phyloP scores from a whole-genome alignment of 768 basidiomycete species.

The Lentinula sp. region DNA sequence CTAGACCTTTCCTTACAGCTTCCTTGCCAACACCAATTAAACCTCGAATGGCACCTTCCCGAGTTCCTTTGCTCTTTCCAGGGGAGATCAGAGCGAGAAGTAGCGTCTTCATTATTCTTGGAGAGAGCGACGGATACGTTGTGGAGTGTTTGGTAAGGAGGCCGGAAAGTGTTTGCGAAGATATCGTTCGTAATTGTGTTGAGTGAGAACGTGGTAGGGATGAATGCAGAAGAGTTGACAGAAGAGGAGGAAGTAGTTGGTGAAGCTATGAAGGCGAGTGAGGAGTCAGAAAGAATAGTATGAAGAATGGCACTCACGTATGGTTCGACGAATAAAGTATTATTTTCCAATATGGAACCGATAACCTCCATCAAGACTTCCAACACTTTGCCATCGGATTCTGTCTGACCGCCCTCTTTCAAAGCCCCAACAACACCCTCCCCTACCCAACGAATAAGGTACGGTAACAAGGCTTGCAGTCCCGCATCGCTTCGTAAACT shows the following conservation, averaged over 20 bases:
- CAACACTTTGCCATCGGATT: constrained; percentile 64
- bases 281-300: constrained; percentile 1
- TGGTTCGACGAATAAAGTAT: constrained; percentile 89
- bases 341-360: constrained; percentile 79
- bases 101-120: constrained; percentile 91
- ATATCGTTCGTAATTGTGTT: constrained; percentile 68
- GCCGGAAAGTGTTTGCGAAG: constrained; percentile 79
- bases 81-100: constrained; percentile 75
- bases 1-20: constrained; percentile 74
- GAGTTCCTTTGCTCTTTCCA: constrained; percentile 70
- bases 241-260: constrained; percentile 88
- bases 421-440: constrained; percentile 76
- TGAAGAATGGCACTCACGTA: constrained; percentile 59
- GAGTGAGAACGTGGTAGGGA: constrained; percentile 70
- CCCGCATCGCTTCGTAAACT: constrained; percentile 88
- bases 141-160: constrained; percentile 77
- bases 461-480: constrained; percentile 85
- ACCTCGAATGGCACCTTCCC: constrained; percentile 88
- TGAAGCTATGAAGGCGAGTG: constrained; percentile 58
- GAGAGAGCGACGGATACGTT: constrained; percentile 83
- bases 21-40: constrained; percentile 82
- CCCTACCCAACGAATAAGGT: constrained; percentile 91
- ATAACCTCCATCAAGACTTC: constrained; percentile 84
- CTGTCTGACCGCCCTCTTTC: constrained; percentile 46
- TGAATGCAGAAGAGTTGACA: constrained; percentile 87